A percentile compares a stretch with the other conserved stretches of the same genome.
Evolutionary conservation across 176 grass and related monocot species (phyloP).

Genomic region (Zizania latifolia): DNA sequence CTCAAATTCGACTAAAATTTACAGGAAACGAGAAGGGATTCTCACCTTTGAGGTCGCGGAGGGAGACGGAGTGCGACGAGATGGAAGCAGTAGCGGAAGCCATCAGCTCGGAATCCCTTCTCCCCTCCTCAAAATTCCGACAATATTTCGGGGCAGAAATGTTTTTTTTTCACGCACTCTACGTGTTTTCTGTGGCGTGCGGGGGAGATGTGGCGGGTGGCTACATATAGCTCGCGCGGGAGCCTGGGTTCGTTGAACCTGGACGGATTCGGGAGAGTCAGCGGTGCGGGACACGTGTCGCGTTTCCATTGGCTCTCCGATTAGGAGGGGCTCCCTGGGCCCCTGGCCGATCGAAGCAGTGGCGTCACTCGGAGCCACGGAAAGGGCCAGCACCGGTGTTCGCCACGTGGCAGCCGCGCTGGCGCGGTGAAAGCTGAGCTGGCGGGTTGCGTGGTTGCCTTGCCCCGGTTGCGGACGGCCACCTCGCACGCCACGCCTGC

Average conservation of each 20-base stretch:
- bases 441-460: conserved; percentile 16
- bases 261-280: conserved; percentile 33
- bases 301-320: neutral
- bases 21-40: neutral
- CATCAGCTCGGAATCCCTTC: conserved; percentile 23
- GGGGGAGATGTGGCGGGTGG: neutral
- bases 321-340: conserved; percentile 11
- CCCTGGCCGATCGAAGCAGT: conserved; percentile 47
- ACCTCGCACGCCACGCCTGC: neutral
- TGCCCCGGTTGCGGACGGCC: no score
- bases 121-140: conserved; percentile 3
- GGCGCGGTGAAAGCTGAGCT: neutral
- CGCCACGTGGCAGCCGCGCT: conserved; percentile 3
- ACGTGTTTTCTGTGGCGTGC: conserved; percentile 28
- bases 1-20: neutral
- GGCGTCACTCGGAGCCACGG: conserved; percentile 38
- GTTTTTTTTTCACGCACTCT: neutral
- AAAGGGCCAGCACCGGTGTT: neutral
- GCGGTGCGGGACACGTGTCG: conserved; percentile 13
- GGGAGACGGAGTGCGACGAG: conserved; percentile 45
- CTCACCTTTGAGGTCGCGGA: conserved; percentile 64
- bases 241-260: conserved; percentile 46
- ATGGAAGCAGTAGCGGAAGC: conserved; percentile 72
- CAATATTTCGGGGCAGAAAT: neutral
- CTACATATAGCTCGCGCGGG: conserved; percentile 43